phyloP scores from a whole-genome alignment of 208 protist genomes.

The Wallacemonas collosoma region DNA sequence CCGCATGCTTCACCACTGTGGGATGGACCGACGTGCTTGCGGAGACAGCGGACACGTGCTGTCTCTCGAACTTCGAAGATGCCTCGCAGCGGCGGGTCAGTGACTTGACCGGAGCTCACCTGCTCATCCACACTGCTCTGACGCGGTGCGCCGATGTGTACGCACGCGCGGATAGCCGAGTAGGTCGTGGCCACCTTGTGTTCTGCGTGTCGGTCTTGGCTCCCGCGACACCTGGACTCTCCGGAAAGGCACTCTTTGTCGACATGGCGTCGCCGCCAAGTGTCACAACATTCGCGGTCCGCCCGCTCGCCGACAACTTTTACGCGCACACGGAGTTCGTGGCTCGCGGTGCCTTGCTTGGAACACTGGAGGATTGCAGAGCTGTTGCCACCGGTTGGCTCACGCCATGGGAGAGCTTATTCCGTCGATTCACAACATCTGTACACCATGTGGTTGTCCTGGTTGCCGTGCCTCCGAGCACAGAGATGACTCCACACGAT shows the following conservation, averaged over 20 bases:
- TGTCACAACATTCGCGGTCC: no score
- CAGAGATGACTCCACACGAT: neutral
- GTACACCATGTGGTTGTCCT: neutral
- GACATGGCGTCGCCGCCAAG: neutral
- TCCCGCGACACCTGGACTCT: neutral
- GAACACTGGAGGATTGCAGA: neutral
- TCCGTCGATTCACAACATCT: neutral
- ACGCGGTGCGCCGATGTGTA: neutral
- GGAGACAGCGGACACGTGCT: no score
- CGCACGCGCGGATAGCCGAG: neutral
- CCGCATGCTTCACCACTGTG: neutral
- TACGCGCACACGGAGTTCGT: slow-evolving; percentile 11
- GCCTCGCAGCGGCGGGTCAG: neutral
- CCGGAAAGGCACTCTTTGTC: neutral
- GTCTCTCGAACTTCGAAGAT: neutral
- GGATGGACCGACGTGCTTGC: neutral
- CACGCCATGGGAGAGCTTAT: neutral
- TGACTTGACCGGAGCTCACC: neutral
- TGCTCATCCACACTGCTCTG: neutral
- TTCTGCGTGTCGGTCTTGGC: neutral
- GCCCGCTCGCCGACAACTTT: neutral
- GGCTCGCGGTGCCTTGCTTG: neutral
- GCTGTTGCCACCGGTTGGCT: neutral
- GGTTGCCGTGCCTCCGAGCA: neutral
- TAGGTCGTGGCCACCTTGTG: neutral